A percentile compares a stretch with the other conserved stretches of the same genome.
Evolutionary conservation across 495 filamentous ascomycete species (phyloP).

Genomic region (Apiosordaria backusii): DNA sequence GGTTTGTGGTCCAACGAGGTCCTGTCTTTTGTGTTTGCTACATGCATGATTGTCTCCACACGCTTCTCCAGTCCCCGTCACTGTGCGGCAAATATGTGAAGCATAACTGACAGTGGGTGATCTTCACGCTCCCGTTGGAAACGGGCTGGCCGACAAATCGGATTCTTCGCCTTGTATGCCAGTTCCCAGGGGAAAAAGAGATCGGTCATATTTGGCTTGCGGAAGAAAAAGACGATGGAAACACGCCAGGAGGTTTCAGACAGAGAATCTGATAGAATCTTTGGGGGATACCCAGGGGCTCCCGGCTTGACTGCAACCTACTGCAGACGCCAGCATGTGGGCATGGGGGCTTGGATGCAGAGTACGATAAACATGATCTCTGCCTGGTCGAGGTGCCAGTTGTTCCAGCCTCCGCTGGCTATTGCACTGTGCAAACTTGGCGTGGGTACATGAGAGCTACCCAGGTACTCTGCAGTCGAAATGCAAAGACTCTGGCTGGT

Average conservation of each 20-base stretch:
- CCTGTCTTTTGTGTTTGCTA: not conserved
- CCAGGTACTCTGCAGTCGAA: not conserved
- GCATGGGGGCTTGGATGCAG: not conserved
- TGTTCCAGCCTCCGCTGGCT: not conserved
- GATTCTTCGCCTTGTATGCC: not conserved
- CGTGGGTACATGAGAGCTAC: not conserved
- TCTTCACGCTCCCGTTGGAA: not conserved
- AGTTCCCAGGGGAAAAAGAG: not conserved
- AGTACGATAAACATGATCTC: not conserved
- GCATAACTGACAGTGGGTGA: not conserved
- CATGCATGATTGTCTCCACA: not conserved
- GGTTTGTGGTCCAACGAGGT: not conserved
- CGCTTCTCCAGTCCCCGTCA: not conserved
- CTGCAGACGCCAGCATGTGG: not conserved
- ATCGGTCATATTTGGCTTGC: constrained; percentile 6
- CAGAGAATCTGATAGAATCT: not conserved
- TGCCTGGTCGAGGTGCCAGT: no score
- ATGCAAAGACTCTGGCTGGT: not conserved
- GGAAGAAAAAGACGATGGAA: not conserved
- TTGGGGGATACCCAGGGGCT: not conserved
- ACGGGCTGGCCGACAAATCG: not conserved
- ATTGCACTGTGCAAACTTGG: not conserved
- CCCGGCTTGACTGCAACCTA: not conserved
- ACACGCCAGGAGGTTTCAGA: not conserved
- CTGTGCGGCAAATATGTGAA: not conserved